Conservation (phyloP, 1,284 basidiomycete genomes). For the Cutaneotrichosporon sp. region DNA sequence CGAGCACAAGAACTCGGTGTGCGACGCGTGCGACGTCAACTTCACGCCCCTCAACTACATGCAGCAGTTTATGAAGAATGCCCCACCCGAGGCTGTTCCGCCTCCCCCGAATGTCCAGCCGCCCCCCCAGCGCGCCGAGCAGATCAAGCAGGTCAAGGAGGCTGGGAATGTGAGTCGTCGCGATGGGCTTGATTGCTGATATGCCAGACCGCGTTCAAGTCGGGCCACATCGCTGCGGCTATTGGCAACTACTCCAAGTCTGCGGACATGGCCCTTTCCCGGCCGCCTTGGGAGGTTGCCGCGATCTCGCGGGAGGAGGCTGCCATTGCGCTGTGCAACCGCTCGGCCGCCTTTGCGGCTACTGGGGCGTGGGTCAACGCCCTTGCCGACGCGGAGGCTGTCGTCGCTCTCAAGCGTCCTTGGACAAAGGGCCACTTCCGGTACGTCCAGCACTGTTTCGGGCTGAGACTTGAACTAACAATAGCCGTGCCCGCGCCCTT, state of each 20-base stretch:
- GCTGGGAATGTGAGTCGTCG: constrained; percentile 70
- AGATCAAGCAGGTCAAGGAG: constrained; percentile 73
- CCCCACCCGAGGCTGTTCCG: constrained; percentile 66
- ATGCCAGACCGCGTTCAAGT: constrained; percentile 67
- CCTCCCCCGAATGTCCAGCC: constrained; percentile 67
- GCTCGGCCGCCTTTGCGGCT: constrained; percentile 78
- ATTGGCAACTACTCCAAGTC: constrained; percentile 80
- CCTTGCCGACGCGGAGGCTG: constrained; percentile 84
- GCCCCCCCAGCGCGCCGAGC: constrained; percentile 62
- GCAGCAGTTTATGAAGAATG: constrained; percentile 62
- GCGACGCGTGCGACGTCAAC: constrained; percentile 64
- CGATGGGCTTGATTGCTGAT: neutral
- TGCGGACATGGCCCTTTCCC: constrained; percentile 70
- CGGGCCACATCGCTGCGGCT: constrained; percentile 66
- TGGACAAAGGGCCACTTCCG: constrained; percentile 97
- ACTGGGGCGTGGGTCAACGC: constrained; percentile 69
- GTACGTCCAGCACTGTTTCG: constrained; percentile 59
- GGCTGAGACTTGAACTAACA: neutral
- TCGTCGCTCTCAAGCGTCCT: constrained; percentile 73
- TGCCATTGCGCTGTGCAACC: constrained; percentile 80
- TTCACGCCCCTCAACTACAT: constrained; percentile 65
- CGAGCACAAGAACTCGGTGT: constrained; percentile 63
- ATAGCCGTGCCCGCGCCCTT: constrained; percentile 55
- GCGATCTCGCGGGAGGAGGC: constrained; percentile 82
- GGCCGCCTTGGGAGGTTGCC: constrained; percentile 85